Conservation (phyloP, 805 yeast genomes). For the Suhomyces xylopsoci region DNA sequence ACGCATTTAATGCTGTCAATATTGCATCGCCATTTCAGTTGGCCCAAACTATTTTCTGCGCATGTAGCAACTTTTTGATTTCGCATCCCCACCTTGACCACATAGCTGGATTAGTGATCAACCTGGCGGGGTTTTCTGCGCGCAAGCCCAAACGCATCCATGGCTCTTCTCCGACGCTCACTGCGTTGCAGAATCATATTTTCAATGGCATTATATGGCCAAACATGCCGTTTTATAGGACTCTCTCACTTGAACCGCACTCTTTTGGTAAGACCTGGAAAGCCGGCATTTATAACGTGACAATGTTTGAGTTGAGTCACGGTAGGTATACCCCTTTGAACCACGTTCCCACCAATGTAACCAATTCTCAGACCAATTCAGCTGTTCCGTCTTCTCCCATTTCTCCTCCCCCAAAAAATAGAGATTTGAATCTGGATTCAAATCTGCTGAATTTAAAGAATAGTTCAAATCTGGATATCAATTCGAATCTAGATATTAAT, state of each 20-base stretch:
- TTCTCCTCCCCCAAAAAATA: not conserved
- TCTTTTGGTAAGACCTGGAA: constrained; percentile 11
- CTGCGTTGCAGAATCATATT: constrained; percentile 49
- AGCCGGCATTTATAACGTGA: constrained; percentile 17
- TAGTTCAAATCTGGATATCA: too few species aligned
- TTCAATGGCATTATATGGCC: constrained; percentile 88
- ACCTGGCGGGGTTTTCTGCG: constrained; percentile 56
- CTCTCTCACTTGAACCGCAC: constrained; percentile 19
- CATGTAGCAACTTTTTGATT: constrained; percentile 48
- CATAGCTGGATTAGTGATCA: constrained; percentile 62
- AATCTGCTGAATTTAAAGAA: too few species aligned
- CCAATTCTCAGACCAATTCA: too few species aligned
- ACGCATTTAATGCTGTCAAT: not conserved
- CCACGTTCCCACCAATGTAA: not conserved
- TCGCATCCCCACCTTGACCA: constrained; percentile 90
- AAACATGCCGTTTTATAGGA: constrained; percentile 41
- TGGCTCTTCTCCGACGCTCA: constrained; percentile 53
- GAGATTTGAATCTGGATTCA: not conserved
- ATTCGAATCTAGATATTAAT: too few species aligned
- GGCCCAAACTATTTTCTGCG: constrained; percentile 30
- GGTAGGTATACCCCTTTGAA: constrained; percentile 18
- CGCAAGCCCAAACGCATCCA: constrained; percentile 40
- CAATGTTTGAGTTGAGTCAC: constrained; percentile 33
- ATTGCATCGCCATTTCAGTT: constrained; percentile 24
- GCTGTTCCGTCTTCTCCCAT: not conserved